A percentile compares a stretch with the other conserved stretches of the same genome.
Evolutionary conservation across 805 yeast species (phyloP).

Genomic region (Lachancea thermotolerans): DNA sequence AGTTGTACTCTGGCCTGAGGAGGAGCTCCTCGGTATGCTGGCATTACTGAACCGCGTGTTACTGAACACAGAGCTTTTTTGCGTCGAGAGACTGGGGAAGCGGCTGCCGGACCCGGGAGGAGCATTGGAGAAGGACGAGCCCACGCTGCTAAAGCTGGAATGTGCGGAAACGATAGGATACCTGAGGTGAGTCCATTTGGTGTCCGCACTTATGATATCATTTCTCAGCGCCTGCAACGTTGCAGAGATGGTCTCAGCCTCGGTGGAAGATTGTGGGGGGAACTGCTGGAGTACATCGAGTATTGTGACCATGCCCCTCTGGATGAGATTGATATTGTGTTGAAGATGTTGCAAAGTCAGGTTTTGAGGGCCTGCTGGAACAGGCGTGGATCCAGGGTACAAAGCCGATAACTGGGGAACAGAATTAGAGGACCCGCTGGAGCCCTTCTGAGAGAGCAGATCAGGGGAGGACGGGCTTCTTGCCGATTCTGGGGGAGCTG

Average conservation of each 20-base stretch:
- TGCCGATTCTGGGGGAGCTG: background rate
- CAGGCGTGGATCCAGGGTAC: background rate
- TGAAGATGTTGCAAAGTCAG: slow-evolving; percentile 2
- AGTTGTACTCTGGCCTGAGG: background rate
- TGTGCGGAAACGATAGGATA: slow-evolving; percentile 2
- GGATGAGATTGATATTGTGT: slow-evolving; percentile 3
- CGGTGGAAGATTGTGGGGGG: background rate
- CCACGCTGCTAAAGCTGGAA: slow-evolving; percentile 9
- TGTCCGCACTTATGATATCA: slow-evolving; percentile 3
- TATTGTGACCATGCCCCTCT: slow-evolving; percentile 5
- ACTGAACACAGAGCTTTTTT: slow-evolving; percentile 10
- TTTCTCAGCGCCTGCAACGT: slow-evolving; percentile 3
- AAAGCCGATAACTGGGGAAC: background rate
- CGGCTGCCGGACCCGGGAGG: background rate
- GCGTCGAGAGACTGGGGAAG: slow-evolving; percentile 8
- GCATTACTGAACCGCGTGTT: slow-evolving; percentile 9
- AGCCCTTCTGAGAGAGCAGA: slow-evolving; percentile 1
- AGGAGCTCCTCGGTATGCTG: background rate
- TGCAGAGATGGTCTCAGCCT: background rate
- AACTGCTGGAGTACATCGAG: slow-evolving; percentile 7
- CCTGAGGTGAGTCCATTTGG: slow-evolving; percentile 3
- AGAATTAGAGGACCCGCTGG: background rate
- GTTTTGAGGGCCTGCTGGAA: background rate
- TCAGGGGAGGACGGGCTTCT: slow-evolving; percentile 3
- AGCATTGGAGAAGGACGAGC: slow-evolving; percentile 5